Evolutionary conservation across 768 basidiomycete species (phyloP).

Genomic region (Lactifluus subvellereus): DNA sequence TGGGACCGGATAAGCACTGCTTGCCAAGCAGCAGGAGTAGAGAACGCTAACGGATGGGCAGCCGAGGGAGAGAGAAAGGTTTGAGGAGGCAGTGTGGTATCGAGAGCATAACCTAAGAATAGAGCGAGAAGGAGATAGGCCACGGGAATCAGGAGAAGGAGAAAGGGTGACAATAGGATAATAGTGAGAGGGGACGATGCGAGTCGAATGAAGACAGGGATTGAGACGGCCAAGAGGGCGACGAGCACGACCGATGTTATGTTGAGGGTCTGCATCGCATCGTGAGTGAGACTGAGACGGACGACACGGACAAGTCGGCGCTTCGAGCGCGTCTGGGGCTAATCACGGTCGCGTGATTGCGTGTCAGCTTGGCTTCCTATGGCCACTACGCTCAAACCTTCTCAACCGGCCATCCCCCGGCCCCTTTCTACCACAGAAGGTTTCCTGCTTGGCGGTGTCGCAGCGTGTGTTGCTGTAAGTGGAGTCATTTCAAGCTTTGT

Average conservation of each 20-base stretch:
- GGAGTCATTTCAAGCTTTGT: not conserved
- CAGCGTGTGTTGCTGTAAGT: constrained; percentile 85
- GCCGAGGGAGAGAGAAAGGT: constrained; percentile 45
- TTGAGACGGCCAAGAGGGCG: constrained; percentile 48
- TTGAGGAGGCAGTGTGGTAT: constrained; percentile 35
- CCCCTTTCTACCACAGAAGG: constrained; percentile 66
- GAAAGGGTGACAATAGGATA: constrained; percentile 55
- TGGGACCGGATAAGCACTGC: constrained; percentile 82
- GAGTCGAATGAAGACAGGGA: constrained; percentile 51
- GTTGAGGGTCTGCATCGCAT: constrained; percentile 16
- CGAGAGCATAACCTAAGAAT: constrained; percentile 53
- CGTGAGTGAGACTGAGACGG: not conserved
- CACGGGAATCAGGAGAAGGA: constrained; percentile 48
- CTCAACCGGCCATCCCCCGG: constrained; percentile 14
- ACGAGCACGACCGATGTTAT: constrained; percentile 47
- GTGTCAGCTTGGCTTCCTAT: not conserved
- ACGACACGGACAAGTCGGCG: not conserved
- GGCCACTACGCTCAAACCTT: not conserved
- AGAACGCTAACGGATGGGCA: constrained; percentile 76
- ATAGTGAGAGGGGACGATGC: constrained; percentile 62
- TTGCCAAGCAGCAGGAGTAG: constrained; percentile 93
- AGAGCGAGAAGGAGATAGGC: constrained; percentile 38
- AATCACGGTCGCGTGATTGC: not conserved
- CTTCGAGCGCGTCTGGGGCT: not conserved
- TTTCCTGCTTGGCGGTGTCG: constrained; percentile 85